Percentiles rank a stretch among this genome's conserved stretches.
Conservation (phyloP, 768 basidiomycete species). For the Suillus luteus region DNA sequence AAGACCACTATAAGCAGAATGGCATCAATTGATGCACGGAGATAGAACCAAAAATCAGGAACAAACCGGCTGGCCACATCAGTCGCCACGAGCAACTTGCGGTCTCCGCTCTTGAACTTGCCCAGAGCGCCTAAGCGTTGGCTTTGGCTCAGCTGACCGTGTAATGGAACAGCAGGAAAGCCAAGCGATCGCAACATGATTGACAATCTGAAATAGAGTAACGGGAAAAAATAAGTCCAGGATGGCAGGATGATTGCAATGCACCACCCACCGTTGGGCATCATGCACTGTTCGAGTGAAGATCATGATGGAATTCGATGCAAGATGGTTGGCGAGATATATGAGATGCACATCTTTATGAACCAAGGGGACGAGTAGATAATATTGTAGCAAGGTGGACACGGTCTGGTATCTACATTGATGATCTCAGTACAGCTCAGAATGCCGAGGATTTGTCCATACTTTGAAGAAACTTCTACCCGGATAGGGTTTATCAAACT, state of each 20-base stretch:
- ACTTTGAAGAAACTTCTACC: constrained; percentile 94
- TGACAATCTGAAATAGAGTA: constrained; percentile 55
- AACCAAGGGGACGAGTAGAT: constrained; percentile 88
- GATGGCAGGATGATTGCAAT: neutral
- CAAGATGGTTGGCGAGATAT: constrained; percentile 84
- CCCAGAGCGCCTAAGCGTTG: constrained; percentile 89
- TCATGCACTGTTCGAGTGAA: constrained; percentile 97
- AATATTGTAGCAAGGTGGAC: constrained; percentile 92
- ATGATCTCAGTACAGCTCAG: constrained; percentile 6
- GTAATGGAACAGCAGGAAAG: constrained; percentile 93
- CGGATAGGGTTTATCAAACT: constrained; percentile 92
- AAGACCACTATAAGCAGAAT: constrained; percentile 59
- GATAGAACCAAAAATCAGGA: neutral
- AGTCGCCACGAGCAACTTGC: constrained; percentile 90
- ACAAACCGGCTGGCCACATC: constrained; percentile 91
- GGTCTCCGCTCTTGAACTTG: constrained; percentile 95
- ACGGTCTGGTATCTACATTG: constrained; percentile 89
- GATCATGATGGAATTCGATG: constrained; percentile 92
- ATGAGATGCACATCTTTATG: constrained; percentile 92
- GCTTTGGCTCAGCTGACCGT: constrained; percentile 93
- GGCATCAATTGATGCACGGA: neutral
- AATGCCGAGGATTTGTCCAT: constrained; percentile 28
- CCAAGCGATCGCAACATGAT: constrained; percentile 89
- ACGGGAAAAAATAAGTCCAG: constrained; percentile 3
- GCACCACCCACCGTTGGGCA: constrained; percentile 64